These are phyloP conservation scores for Aspergillus novofumigatus DNA, from an alignment of 2,329 filamentous ascomycete species.

Conservation along the genomic window DNA sequence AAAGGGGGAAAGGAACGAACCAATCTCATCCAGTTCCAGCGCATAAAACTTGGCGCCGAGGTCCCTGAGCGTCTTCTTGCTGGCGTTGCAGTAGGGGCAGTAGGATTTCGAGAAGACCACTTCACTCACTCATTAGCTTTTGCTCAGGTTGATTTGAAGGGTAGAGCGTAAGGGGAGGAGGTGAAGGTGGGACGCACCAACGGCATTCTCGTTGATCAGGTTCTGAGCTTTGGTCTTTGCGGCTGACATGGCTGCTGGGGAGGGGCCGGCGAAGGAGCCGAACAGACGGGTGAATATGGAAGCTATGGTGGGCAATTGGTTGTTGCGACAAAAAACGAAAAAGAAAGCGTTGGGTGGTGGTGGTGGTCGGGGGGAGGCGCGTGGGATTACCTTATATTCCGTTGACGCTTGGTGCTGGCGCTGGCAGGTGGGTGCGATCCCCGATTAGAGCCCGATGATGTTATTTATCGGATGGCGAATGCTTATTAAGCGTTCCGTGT, in stretches of 20 bases:
- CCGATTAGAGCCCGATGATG: neutral
- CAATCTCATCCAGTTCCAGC: conserved; percentile 79
- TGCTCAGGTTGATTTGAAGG: no score
- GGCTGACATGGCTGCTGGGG: conserved; percentile 69
- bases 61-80: conserved; percentile 70
- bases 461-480: neutral
- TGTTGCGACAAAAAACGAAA: neutral
- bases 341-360: neutral
- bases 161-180: no score
- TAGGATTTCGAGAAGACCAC: conserved; percentile 97
- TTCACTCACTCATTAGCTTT: neutral
- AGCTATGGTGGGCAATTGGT: conserved; percentile 49
- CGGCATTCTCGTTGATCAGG: conserved; percentile 84
- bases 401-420: neutral
- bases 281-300: conserved; percentile 73
- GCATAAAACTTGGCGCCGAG: conserved; percentile 67
- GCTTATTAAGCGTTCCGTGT: neutral
- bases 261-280: conserved; percentile 50
- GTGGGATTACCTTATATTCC: neutral
- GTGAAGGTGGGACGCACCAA: conserved; percentile 55
- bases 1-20: conserved; percentile 27
- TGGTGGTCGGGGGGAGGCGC: neutral
- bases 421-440: neutral
- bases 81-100: conserved; percentile 84
- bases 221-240: conserved; percentile 77